phyloP scores from a whole-genome alignment of 129 eudicot species.

The Kitagawia praeruptora region DNA sequence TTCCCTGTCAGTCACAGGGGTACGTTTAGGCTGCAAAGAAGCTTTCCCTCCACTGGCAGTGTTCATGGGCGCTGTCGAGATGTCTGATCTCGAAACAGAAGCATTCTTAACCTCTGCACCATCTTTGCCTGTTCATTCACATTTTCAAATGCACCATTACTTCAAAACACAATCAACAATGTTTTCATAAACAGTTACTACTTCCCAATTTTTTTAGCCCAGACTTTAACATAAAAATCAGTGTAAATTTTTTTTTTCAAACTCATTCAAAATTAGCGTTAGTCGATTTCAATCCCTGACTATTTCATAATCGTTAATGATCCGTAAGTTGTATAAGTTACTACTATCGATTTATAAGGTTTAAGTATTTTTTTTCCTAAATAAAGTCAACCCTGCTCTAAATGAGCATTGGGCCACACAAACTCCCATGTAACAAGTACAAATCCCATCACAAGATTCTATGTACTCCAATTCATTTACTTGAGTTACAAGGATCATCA shows the following conservation, averaged over 20 bases:
- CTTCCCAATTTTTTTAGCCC: background rate
- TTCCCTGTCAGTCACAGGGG: slow-evolving; percentile 23
- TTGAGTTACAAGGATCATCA: background rate
- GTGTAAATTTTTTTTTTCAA: too few relatives aligned
- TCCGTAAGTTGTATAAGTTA: too few relatives aligned
- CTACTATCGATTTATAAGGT: too few relatives aligned
- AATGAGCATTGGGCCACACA: background rate
- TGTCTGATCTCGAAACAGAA: slow-evolving; percentile 8
- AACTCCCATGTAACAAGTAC: background rate
- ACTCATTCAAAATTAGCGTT: too few relatives aligned
- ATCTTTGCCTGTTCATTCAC: background rate
- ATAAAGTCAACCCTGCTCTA: background rate
- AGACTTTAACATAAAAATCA: too few relatives aligned
- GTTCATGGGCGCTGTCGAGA: slow-evolving; percentile 17
- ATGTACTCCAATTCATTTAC: background rate
- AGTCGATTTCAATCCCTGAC: too few relatives aligned
- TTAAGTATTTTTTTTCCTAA: background rate
- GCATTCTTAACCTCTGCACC: background rate
- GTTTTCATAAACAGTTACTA: background rate
- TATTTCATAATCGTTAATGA: too few relatives aligned
- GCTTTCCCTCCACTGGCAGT: slow-evolving; percentile 23
- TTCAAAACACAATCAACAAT: background rate
- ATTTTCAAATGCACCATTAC: background rate
- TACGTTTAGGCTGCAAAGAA: slow-evolving; percentile 25
- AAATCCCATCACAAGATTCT: background rate